These are phyloP conservation scores for Suzukiozyma palmioleophila DNA, from an alignment of 1,139 yeast genomes.

Conservation along the genomic window DNA sequence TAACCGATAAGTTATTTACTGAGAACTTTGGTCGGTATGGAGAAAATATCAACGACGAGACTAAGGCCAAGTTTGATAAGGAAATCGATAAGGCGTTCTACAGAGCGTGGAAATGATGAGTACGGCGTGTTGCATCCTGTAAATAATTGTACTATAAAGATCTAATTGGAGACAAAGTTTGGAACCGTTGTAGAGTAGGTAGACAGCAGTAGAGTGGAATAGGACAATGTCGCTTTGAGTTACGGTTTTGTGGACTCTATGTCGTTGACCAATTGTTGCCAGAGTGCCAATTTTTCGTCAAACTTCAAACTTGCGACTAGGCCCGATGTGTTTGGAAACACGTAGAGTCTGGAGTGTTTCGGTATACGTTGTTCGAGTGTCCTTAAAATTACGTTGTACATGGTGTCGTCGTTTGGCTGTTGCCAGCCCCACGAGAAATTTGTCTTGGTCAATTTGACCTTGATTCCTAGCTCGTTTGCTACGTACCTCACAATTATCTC, in stretches of 20 bases:
- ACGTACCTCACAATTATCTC: conserved; percentile 46
- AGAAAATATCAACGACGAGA: conserved; percentile 25
- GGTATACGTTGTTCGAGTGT: conserved; percentile 12
- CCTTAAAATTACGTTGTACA: conserved; percentile 16
- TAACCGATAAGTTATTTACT: conserved; percentile 34
- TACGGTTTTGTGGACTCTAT: background rate
- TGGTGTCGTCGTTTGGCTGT: conserved; percentile 9
- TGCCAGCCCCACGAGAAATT: conserved; percentile 55
- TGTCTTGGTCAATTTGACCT: conserved; percentile 18
- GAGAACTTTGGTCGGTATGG: conserved; percentile 41
- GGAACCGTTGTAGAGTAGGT: too few relatives aligned
- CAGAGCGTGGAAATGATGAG: conserved; percentile 28
- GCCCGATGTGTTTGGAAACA: conserved; percentile 75
- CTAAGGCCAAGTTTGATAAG: conserved; percentile 20
- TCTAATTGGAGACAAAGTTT: too few relatives aligned
- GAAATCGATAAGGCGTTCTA: conserved; percentile 32
- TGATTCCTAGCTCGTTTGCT: conserved; percentile 7
- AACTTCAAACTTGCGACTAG: conserved; percentile 53
- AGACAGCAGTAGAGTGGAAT: too few relatives aligned
- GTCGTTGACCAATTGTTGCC: conserved; percentile 30
- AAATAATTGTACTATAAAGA: background rate
- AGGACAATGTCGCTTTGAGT: too few relatives aligned
- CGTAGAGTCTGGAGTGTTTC: conserved; percentile 32
- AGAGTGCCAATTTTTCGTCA: conserved; percentile 41
- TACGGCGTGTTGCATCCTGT: background rate